Evolutionary conservation across 225 moss, liverwort and hornwort genomes (phyloP), one percentile per base, ranked within the genome.

Genomic region (Asterella californica): DNA sequence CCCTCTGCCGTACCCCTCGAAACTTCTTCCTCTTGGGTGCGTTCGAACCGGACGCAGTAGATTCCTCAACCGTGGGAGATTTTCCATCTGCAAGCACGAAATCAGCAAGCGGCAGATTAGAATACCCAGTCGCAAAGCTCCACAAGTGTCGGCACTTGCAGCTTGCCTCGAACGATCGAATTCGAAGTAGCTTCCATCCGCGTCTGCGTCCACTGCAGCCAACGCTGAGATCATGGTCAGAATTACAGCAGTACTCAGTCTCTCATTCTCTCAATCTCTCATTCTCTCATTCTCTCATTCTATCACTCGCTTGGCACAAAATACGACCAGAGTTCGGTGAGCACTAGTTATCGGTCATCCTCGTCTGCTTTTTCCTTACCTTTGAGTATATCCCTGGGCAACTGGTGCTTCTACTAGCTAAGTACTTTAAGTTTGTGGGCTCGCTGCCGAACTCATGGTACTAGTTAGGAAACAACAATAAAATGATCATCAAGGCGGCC

Each of bases 1-100:
- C 86, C 47, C 86, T 77, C 47, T 81, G 77, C 59, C 86, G 77
- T 54, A 86, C 86, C 36, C 86, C 86, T 67, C 86, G 80, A 75
- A 50, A 86, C 25, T 80, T 74, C 64, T 76, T 86, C 45, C 78
- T 69, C n/a, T 83, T 72, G 14, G 79, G 37, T 10, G 10, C 7
- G 15, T 29, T 42, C 9, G 48, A 45, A 7, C 59, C 75, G 8
- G 75, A 37, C 10, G 57, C 36, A 14, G 34, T 38, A 21, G 75
- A 76, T 59, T 76, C 75, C 36, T 76, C 75, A 36, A 76, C 75
- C 0, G 57, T 38, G 34, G 75, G 55, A 6, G 33, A 73, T 30
- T 74, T 59, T 24, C 37, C 75, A 34, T 76, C 75, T 76, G 75
- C 75, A 76, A 53, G 15, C 52, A 74, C 74, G 17, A 50, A 29